phyloP scores from a whole-genome alignment of 176 grass and related monocot species.

The Aegilops bicornis region DNA sequence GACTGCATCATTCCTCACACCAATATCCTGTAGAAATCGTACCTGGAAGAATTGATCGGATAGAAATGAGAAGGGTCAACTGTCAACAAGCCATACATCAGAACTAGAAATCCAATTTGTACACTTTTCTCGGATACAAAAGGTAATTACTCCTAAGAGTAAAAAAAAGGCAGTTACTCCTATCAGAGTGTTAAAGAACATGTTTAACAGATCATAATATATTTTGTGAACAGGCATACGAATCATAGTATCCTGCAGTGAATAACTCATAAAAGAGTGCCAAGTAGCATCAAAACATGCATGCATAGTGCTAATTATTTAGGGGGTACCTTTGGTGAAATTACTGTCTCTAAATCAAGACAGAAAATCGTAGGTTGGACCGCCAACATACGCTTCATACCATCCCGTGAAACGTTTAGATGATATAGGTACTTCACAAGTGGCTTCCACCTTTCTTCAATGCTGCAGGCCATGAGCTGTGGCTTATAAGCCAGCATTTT shows the following conservation, averaged over 20 bases:
- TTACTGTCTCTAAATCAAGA: constrained; percentile 87
- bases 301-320: constrained; percentile 1
- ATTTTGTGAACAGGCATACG: neutral
- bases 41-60: constrained; percentile 52
- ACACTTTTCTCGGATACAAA: constrained; percentile 1
- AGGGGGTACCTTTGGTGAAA: constrained; percentile 74
- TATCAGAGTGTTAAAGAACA: neutral
- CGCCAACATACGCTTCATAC: constrained; percentile 86
- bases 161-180: neutral
- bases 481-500: constrained; percentile 84
- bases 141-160: neutral
- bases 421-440: constrained; percentile 89
- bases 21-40: constrained; percentile 86
- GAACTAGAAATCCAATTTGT: neutral
- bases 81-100: neutral
- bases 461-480: constrained; percentile 89
- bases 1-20: constrained; percentile 72
- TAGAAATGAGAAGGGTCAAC: constrained; percentile 16
- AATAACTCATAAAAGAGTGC: neutral
- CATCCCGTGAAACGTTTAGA: constrained; percentile 68
- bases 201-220: neutral
- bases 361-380: constrained; percentile 93
- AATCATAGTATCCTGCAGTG: neutral
- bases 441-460: constrained; percentile 94
- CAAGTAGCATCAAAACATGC: neutral